Percentiles rank a stretch among this genome's conserved stretches.
Evolutionary conservation across 208 protist species (phyloP).

Genomic region (Acanthamoeba divionensis): DNA sequence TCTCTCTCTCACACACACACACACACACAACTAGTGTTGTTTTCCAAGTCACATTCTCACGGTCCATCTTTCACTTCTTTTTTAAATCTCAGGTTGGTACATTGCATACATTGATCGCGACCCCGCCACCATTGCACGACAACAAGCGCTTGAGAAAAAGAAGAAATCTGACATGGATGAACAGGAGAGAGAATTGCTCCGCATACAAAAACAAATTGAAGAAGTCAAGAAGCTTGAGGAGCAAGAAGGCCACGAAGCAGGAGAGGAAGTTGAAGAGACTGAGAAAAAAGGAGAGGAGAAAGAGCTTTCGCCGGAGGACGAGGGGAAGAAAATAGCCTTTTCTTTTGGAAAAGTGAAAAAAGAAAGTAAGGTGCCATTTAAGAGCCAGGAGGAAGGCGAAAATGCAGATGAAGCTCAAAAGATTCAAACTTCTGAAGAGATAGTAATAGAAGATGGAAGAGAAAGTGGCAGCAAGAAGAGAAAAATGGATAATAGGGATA

Average conservation of each 20-base stretch:
- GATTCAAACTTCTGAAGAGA: neutral
- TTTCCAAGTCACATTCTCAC: neutral
- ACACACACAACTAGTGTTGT: neutral
- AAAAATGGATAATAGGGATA: neutral
- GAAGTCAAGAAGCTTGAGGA: neutral
- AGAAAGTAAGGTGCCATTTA: neutral
- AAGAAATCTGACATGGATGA: conserved; percentile 64
- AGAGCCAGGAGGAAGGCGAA: neutral
- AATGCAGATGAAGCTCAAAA: neutral
- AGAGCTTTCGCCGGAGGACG: neutral
- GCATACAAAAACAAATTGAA: conserved; percentile 58
- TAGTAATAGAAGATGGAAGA: neutral
- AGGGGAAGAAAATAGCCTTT: conserved; percentile 17
- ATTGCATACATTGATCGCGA: conserved; percentile 83
- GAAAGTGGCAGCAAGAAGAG: neutral
- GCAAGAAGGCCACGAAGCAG: neutral
- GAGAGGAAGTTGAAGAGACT: no score
- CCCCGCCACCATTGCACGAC: conserved; percentile 62
- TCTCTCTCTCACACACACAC: neutral
- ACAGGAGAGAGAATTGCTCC: conserved; percentile 57
- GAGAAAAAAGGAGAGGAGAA: neutral
- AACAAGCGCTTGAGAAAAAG: conserved; percentile 50
- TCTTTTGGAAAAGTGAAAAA: neutral
- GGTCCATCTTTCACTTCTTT: neutral
- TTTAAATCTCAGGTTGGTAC: conserved; percentile 69